Percentiles rank a stretch among this genome's conserved stretches.
Evolutionary conservation across 768 basidiomycete species (phyloP).

Genomic region (Mycena leptocephala): DNA sequence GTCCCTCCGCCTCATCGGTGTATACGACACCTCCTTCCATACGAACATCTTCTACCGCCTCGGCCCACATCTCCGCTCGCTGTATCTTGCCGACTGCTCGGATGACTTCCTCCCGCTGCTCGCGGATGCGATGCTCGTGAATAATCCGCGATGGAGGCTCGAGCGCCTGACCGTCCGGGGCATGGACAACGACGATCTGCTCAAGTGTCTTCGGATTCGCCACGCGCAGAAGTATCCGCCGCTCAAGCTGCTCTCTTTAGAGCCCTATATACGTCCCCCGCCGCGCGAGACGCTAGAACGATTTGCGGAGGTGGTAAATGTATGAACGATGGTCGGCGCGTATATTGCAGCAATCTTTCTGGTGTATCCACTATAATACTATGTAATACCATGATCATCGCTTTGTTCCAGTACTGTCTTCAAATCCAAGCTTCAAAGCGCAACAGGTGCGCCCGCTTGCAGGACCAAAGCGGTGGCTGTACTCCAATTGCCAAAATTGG

Average conservation of each 20-base stretch:
- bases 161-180: not conserved
- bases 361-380: too few species aligned
- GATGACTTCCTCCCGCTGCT: not conserved
- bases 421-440: too few species aligned
- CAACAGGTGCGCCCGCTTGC: too few species aligned
- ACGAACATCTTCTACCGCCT: not conserved
- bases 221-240: too few species aligned
- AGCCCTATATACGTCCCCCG: not conserved
- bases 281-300: not conserved
- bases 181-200: not conserved
- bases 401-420: too few species aligned
- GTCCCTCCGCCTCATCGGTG: conserved; percentile 9
- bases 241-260: conserved; percentile 5
- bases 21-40: not conserved
- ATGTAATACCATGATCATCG: too few species aligned
- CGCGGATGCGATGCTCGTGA: not conserved
- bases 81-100: not conserved
- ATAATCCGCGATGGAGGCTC: not conserved
- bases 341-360: too few species aligned
- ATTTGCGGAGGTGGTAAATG: conserved; percentile 18
- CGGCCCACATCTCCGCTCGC: not conserved
- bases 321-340: not conserved
- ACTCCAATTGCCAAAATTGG: not conserved
- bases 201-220: not conserved
- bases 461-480: not conserved